Base-by-base conservation (phyloP, 83 land plant species). In the Picea engelmannii region DNA sequence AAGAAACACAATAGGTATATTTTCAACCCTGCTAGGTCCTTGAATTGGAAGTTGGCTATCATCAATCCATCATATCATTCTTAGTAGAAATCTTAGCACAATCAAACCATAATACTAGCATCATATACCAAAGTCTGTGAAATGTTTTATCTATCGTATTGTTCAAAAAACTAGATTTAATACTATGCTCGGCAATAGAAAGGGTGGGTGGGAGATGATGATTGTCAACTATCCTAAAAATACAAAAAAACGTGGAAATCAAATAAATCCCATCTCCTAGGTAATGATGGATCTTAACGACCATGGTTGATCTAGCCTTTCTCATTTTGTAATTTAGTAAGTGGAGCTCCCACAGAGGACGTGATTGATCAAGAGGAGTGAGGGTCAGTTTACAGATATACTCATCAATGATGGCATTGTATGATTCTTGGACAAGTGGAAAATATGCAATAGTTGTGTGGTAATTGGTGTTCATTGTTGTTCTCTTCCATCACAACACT, bases 221-320 rank as follows among this genome's bases (percentile, higher is more conserved):
- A 35, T 35, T 35, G 38, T 35, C 38, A 35, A 35, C 38, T 35
- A 35, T 35, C 38, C 38, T 35, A 35, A 35, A 35, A 35, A 35
- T 35, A 35, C 38, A 35, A 35, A 35, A 35, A 35, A 35, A 35
- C 38, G 3, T 35, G 38, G 38, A 35, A 35, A 35, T 35, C 38
- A 35, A 35, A 35, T 35, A 90, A 87, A 13, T 87, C 83, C 47
- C 85, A 76, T 11, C 88, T 86, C 91, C 88, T 3, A 89, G 71
- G 2, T 86, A 69, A 79, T 89, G 91, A 64, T 89, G 91, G 65
- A 89, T 79, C 81, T 84, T 86, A 62, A 89, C 80, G 7, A 89
- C 58, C 8, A 86, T 11, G 24, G 55, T 80, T 35, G 38, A 35
- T 35, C 38, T 35, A 35, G 38, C 38, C 38, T 35, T 35, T 35